A percentile compares a stretch with the other conserved stretches of the same genome.
These are phyloP conservation scores for Hymenoscyphus occultus DNA, from an alignment of 2,329 filamentous ascomycete genomes.

Conservation along the genomic window DNA sequence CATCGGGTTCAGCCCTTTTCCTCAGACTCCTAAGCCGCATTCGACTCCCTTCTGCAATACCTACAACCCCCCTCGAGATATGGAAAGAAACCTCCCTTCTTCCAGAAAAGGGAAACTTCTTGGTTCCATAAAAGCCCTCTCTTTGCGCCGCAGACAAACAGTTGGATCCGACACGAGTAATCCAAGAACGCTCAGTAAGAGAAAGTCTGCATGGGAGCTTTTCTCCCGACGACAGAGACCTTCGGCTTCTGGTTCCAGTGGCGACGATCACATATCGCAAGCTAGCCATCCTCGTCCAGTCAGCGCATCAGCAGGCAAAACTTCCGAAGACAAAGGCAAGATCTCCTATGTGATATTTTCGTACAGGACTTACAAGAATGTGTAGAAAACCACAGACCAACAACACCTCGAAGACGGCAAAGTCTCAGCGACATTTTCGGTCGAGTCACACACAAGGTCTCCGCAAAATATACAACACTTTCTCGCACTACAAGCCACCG, in stretches of 20 bases:
- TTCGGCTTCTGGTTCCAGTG: background rate
- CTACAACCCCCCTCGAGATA: background rate
- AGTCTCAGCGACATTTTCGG: constrained; percentile 30
- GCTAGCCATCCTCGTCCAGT: constrained; percentile 6
- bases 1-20: constrained; percentile 16
- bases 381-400: constrained; percentile 2
- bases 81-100: background rate
- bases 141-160: constrained; percentile 6
- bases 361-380: background rate
- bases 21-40: constrained; percentile 17
- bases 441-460: constrained; percentile 22
- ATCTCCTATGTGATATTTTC: background rate
- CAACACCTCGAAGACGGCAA: constrained; percentile 20
- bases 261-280: background rate
- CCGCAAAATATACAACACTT: constrained; percentile 14
- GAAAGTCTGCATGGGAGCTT: constrained; percentile 23
- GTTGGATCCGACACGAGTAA: constrained; percentile 13
- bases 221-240: constrained; percentile 13
- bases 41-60: background rate
- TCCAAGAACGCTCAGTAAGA: constrained; percentile 12
- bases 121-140: constrained; percentile 14
- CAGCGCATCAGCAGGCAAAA: constrained; percentile 18
- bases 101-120: constrained; percentile 13
- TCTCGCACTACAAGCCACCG: constrained; percentile 4
- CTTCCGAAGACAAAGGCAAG: background rate